These are phyloP conservation scores for Pleurotus tuber-regium DNA, from an alignment of 768 basidiomycete genomes.

Conservation along the genomic window DNA sequence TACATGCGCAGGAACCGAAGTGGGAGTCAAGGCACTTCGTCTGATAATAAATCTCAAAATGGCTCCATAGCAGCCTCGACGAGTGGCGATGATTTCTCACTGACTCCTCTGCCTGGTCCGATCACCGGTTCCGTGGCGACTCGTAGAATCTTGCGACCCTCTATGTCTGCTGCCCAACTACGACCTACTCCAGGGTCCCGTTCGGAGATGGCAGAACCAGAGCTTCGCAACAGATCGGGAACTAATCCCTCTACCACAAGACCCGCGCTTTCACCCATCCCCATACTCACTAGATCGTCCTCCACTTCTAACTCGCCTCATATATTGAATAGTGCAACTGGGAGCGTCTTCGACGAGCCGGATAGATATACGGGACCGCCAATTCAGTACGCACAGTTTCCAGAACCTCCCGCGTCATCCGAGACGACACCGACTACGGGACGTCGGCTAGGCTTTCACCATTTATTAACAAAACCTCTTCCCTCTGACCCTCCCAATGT, in stretches of 20 bases:
- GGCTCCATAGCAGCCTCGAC: conserved; percentile 28
- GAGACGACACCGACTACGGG: conserved; percentile 54
- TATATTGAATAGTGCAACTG: conserved; percentile 30
- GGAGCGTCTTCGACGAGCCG: conserved; percentile 40
- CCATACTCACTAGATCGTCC: conserved; percentile 48
- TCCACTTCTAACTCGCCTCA: conserved; percentile 56
- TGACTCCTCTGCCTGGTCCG: conserved; percentile 31
- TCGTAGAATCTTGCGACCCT: conserved; percentile 65
- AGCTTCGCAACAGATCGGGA: conserved; percentile 61
- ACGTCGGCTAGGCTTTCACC: conserved; percentile 69
- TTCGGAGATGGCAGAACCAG: conserved; percentile 34
- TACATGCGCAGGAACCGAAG: conserved; percentile 81
- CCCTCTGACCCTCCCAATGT: conserved; percentile 33
- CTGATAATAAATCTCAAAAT: conserved; percentile 66
- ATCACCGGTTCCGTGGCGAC: conserved; percentile 57
- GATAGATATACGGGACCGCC: conserved; percentile 63
- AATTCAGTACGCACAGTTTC: conserved; percentile 68
- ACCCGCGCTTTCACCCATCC: conserved; percentile 38
- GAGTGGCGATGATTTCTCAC: not conserved
- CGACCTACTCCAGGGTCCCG: conserved; percentile 45
- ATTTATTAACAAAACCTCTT: conserved; percentile 54
- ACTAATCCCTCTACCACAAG: conserved; percentile 57
- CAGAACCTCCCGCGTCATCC: conserved; percentile 55
- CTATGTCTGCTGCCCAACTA: conserved; percentile 76
- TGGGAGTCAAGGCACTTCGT: conserved; percentile 71